phyloP scores from a whole-genome alignment of 305 asterid genomes.

The Vinca major region DNA sequence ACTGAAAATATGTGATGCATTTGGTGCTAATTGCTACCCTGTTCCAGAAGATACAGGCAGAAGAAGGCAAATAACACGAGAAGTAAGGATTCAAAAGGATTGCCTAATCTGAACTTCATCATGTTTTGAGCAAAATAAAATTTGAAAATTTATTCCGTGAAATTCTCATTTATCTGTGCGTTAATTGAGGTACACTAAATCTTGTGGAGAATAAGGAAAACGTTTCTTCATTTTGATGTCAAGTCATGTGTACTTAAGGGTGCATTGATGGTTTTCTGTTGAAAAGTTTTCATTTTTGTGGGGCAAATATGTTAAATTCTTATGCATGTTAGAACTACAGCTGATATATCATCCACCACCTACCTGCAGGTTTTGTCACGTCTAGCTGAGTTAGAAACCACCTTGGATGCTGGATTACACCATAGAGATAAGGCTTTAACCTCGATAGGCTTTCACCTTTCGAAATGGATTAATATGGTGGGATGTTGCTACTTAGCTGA shows the following conservation, averaged over 20 bases:
- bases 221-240: no score
- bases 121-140: slow-evolving; percentile 5
- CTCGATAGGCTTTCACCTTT: slow-evolving; percentile 68
- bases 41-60: slow-evolving; percentile 78
- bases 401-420: slow-evolving; percentile 79
- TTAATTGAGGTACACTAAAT: neutral
- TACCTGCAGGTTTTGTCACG: slow-evolving; percentile 68
- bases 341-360: slow-evolving; percentile 13
- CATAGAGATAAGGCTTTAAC: slow-evolving; percentile 76
- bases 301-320: neutral
- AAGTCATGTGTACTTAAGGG: neutral
- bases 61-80: slow-evolving; percentile 74
- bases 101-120: neutral
- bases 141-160: neutral
- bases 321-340: neutral
- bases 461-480: slow-evolving; percentile 84
- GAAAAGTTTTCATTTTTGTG: neutral
- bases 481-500: slow-evolving; percentile 17
- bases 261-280: neutral
- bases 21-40: slow-evolving; percentile 94
- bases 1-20: slow-evolving; percentile 93
- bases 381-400: slow-evolving; percentile 78
- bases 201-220: neutral
- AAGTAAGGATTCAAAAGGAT: slow-evolving; percentile 44
- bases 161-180: neutral